Percentiles rank a stretch among this genome's conserved stretches.
phyloP scores from a whole-genome alignment of 306 rosid species.

The Cotoneaster glaucophyllus region DNA sequence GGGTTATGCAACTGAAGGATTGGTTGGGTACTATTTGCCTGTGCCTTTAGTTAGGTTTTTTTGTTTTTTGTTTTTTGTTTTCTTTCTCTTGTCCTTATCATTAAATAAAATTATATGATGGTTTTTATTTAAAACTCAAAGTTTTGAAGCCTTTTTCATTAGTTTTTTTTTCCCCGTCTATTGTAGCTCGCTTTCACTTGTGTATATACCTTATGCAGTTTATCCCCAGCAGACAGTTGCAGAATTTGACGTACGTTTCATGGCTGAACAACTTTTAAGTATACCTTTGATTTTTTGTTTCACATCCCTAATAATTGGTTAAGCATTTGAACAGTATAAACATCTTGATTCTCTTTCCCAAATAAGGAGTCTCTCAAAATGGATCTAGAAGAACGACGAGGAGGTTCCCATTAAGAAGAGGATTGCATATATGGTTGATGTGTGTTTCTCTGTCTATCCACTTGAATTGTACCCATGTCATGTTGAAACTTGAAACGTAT shows the following conservation, averaged over 20 bases:
- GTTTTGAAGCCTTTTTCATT: too few species aligned
- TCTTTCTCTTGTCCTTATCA: too few species aligned
- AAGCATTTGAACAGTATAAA: conserved; percentile 48
- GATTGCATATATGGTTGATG: conserved; percentile 82
- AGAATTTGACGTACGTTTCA: conserved; percentile 48
- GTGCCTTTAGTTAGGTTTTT: too few species aligned
- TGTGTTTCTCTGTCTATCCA: conserved; percentile 86
- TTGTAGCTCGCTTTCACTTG: conserved; percentile 57
- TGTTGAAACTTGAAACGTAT: too few species aligned
- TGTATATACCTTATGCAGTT: conserved; percentile 42
- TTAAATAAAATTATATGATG: too few species aligned
- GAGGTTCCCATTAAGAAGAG: conserved; percentile 87
- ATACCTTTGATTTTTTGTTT: not conserved
- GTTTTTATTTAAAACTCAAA: too few species aligned
- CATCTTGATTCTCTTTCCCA: conserved; percentile 70
- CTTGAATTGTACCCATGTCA: too few species aligned
- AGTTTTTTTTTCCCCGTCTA: not conserved
- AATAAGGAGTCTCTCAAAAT: conserved; percentile 39
- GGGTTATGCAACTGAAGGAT: too few species aligned
- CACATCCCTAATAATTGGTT: not conserved
- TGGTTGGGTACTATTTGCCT: too few species aligned
- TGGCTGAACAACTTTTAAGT: not conserved
- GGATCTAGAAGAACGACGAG: conserved; percentile 58
- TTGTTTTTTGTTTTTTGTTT: too few species aligned
- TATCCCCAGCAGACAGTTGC: conserved; percentile 45